Evolutionary conservation across 2,329 filamentous ascomycete species (phyloP).

Genomic region (Balansia obtecta): DNA sequence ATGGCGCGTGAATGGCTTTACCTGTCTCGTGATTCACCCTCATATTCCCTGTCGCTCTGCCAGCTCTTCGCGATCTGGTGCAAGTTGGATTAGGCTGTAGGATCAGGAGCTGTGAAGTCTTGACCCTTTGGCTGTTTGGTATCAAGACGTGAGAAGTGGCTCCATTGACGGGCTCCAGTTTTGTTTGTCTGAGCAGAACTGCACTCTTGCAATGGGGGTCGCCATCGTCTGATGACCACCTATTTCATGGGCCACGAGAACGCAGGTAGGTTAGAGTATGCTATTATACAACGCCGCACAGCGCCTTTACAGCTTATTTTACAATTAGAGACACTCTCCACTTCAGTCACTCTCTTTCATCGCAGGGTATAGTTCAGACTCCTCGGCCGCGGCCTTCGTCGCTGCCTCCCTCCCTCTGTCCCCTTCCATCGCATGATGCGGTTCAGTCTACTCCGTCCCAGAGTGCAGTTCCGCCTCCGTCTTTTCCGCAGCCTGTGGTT

Average conservation of each 20-base stretch:
- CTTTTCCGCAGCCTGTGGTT: slow-evolving; percentile 7
- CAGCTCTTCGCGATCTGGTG: too few species aligned
- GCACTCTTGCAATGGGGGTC: too few species aligned
- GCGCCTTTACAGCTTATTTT: not conserved
- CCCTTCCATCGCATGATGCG: slow-evolving; percentile 6
- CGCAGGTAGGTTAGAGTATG: not conserved
- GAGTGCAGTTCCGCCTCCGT: not conserved
- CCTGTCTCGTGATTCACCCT: slow-evolving; percentile 32
- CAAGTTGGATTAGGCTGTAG: not conserved
- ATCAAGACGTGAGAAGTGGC: not conserved
- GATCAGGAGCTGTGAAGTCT: not conserved
- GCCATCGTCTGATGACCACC: too few species aligned
- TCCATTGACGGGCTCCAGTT: not conserved
- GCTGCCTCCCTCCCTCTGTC: too few species aligned
- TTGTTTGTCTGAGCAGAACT: not conserved
- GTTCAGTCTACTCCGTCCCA: slow-evolving; percentile 3
- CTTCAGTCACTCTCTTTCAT: slow-evolving; percentile 4
- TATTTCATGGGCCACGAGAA: too few species aligned
- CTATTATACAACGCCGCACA: not conserved
- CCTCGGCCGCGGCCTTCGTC: too few species aligned
- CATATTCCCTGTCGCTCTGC: slow-evolving; percentile 18
- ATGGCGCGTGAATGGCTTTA: slow-evolving; percentile 9
- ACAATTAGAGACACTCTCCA: not conserved
- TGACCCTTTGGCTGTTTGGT: not conserved
- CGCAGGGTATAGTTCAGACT: not conserved